Evolutionary conservation across 371 early-diverging fungal species (phyloP).

Genomic region (Vairimorpha ceranae): DNA sequence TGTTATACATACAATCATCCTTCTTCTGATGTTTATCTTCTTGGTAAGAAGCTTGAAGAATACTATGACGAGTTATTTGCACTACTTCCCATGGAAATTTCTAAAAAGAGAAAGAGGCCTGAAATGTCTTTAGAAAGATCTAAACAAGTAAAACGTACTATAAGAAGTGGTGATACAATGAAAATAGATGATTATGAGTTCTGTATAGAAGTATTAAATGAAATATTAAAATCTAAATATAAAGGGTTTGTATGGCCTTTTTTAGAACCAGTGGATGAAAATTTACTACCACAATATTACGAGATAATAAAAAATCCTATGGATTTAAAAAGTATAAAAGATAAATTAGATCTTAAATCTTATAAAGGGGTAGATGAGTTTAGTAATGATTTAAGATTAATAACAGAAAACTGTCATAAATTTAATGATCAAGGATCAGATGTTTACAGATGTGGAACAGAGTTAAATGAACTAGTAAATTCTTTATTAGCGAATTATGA

Average conservation of each 20-base stretch:
- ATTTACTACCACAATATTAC: constrained; percentile 58
- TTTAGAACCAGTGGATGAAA: constrained; percentile 57
- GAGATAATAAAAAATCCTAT: constrained; percentile 60
- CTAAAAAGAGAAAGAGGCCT: constrained; percentile 33
- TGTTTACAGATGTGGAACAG: constrained; percentile 66
- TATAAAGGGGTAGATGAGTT: constrained; percentile 55
- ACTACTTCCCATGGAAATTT: constrained; percentile 27
- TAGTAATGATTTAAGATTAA: constrained; percentile 54
- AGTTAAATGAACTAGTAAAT: constrained; percentile 48
- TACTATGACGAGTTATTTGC: constrained; percentile 46
- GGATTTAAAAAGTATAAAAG: constrained; percentile 53
- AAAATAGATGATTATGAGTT: constrained; percentile 52
- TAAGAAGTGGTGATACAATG: constrained; percentile 31
- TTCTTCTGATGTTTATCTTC: constrained; percentile 51
- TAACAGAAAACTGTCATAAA: constrained; percentile 77
- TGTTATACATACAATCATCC: constrained; percentile 62
- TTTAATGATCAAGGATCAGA: constrained; percentile 81
- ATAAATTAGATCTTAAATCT: constrained; percentile 41
- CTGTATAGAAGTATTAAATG: constrained; percentile 49
- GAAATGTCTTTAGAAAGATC: background rate
- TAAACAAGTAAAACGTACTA: constrained; percentile 19
- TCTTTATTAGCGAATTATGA: constrained; percentile 27
- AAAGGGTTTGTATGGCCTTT: constrained; percentile 60
- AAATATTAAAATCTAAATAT: constrained; percentile 56
- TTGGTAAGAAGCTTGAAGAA: constrained; percentile 55